Evolutionary conservation across 2,329 filamentous ascomycete species (phyloP).

Genomic region (Ilyonectria robusta): DNA sequence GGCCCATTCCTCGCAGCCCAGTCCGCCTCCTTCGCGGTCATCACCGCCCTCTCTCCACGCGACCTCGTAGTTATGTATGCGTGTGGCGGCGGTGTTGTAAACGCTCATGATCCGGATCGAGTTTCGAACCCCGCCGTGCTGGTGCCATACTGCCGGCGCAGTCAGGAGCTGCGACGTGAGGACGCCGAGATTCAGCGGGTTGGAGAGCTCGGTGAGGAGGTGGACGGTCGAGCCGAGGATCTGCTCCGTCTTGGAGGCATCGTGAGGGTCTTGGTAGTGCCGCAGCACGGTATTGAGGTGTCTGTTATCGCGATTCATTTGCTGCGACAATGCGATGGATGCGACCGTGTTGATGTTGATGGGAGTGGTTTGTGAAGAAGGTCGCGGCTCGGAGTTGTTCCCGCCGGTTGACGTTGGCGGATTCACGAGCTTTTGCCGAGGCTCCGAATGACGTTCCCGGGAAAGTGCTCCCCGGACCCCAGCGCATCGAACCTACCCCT

Average conservation of each 20-base stretch:
- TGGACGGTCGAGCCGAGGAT: conserved; percentile 77
- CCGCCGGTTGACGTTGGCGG: conserved; percentile 35
- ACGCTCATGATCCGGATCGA: conserved; percentile 78
- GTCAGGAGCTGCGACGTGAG: conserved; percentile 80
- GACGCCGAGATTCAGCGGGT: conserved; percentile 81
- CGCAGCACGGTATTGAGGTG: conserved; percentile 77
- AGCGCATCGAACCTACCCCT: conserved; percentile 15
- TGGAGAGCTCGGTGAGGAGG: conserved; percentile 78
- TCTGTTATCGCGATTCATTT: conserved; percentile 60
- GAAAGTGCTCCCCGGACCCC: conserved; percentile 30
- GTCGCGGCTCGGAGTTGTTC: conserved; percentile 31
- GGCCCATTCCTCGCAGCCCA: conserved; percentile 68
- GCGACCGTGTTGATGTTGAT: conserved; percentile 10
- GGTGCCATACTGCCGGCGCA: conserved; percentile 79
- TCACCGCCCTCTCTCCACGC: conserved; percentile 53
- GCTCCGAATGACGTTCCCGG: conserved; percentile 46
- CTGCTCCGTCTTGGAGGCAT: conserved; percentile 66
- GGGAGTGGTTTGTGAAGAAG: conserved; percentile 21
- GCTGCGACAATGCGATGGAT: conserved; percentile 5
- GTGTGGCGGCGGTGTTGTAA: conserved; percentile 76
- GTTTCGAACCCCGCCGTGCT: conserved; percentile 71
- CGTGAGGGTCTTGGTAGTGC: conserved; percentile 68
- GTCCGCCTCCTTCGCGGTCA: conserved; percentile 57
- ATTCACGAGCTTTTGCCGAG: conserved; percentile 49
- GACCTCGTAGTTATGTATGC: conserved; percentile 65